A percentile compares a stretch with the other conserved stretches of the same genome.
These are phyloP conservation scores for Talaromyces piceae DNA, from an alignment of 2,329 filamentous ascomycete species.

Conservation along the genomic window DNA sequence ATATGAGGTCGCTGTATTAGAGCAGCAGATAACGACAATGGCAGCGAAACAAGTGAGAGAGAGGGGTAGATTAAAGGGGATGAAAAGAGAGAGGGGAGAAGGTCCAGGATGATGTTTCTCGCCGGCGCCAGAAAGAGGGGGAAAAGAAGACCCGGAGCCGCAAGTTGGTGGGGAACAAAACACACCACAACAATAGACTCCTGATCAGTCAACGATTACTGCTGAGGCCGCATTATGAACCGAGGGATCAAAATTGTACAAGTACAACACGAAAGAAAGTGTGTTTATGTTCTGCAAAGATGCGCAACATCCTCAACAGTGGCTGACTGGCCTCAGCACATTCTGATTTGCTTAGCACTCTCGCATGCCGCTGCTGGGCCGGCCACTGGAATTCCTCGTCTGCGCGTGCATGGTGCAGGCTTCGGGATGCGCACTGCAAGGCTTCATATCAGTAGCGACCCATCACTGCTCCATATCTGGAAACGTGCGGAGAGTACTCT, in stretches of 20 bases:
- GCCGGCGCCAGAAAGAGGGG: neutral
- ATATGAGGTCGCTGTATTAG: too few species aligned
- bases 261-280: too few species aligned
- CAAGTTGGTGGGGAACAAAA: neutral
- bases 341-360: too few species aligned
- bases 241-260: too few species aligned
- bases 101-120: neutral
- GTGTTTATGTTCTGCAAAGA: too few species aligned
- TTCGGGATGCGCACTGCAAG: neutral
- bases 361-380: neutral
- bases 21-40: too few species aligned
- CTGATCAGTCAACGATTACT: neutral
- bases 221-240: too few species aligned
- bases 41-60: conserved; percentile 2
- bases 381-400: neutral
- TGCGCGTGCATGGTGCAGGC: neutral
- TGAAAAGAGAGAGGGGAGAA: neutral
- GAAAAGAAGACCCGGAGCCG: conserved; percentile 1
- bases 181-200: neutral
- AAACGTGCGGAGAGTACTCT: too few species aligned
- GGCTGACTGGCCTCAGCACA: neutral
- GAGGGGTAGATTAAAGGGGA: too few species aligned
- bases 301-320: conserved; percentile 10
- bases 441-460: neutral
- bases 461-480: neutral